Evolutionary conservation across 2,329 filamentous ascomycete genomes (phyloP), one percentile per base, ranked within the genome.

Genomic region (Trichoderma atroviride): DNA sequence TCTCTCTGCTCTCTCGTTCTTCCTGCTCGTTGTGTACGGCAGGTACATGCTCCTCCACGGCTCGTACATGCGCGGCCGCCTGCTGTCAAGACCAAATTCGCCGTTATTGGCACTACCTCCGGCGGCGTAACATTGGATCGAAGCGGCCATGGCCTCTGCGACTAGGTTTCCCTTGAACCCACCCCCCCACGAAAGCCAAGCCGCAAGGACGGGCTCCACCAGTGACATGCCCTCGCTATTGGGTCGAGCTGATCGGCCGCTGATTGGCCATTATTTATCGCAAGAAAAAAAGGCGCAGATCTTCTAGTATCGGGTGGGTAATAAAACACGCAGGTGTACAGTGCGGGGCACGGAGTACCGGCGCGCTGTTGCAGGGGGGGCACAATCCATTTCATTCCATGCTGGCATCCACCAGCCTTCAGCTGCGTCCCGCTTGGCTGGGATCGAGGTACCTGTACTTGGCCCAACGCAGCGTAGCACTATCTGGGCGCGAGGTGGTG

Each of bases 221-320:
- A 68, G 69, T 71, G 70, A 72, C 71, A 72, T 72, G 65, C 71
- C 71, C 72, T 73, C 37, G 73, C 71, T 69, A 73, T 74, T 72
- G 74, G 74, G 73, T 73, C 66, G 40, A 33, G 10, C 31, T 52
- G 19, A 14, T n/a, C n/a, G 22, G 61, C 43, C 50, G 35, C 55
- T 77, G 72, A 77, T 78, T 78, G 76, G 75, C 50, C 70, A 53
- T 35, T 43, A 47, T 47, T 71, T 67, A 33, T 13, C 55, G 52
- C 40, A 58, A 52, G 69, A 69, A 75, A 75, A 75, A 75, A 76
- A 74, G 70, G 70, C 76, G 76, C 75, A 78, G 76, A 78, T 78
- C 76, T 76, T 31, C 29, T 35, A 50, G 47, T 58, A 27, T 55
- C 52, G 29, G 24, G 22, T 16, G 16, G 27, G 27, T 55, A 29